Conservation (phyloP, 768 basidiomycete species). For the Xerocomellus intermedius region DNA sequence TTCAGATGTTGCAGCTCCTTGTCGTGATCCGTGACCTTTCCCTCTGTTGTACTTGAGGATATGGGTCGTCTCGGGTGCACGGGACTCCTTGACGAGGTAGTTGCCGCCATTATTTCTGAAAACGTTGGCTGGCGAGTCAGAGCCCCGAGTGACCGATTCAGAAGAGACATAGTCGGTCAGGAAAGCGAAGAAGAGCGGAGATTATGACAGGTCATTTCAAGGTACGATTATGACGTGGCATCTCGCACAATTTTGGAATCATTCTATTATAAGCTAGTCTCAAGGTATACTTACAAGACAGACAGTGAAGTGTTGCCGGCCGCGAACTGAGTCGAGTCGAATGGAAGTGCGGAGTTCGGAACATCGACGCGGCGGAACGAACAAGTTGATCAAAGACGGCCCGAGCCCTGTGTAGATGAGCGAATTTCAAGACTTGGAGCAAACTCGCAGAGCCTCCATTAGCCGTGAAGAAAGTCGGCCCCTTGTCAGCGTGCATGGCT, state of each 20-base stretch:
- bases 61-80: not conserved
- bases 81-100: not conserved
- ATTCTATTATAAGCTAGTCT: no score
- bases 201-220: not conserved
- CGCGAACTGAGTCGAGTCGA: no score
- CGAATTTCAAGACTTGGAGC: no score
- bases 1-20: not conserved
- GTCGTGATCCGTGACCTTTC: not conserved
- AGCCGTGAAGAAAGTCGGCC: no score
- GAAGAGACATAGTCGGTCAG: not conserved
- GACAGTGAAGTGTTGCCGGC: no score
- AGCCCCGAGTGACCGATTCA: not conserved
- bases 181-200: not conserved
- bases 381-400: no score
- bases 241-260: not conserved
- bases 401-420: no score
- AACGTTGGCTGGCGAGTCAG: not conserved
- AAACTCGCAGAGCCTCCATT: no score
- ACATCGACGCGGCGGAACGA: no score
- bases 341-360: no score
- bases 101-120: not conserved
- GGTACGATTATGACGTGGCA: not conserved
- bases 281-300: no score
- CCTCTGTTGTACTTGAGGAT: slow-evolving; percentile 1
- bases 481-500: no score